phyloP scores from a whole-genome alignment of 257 asterid species.

The Solanum sitiens region DNA sequence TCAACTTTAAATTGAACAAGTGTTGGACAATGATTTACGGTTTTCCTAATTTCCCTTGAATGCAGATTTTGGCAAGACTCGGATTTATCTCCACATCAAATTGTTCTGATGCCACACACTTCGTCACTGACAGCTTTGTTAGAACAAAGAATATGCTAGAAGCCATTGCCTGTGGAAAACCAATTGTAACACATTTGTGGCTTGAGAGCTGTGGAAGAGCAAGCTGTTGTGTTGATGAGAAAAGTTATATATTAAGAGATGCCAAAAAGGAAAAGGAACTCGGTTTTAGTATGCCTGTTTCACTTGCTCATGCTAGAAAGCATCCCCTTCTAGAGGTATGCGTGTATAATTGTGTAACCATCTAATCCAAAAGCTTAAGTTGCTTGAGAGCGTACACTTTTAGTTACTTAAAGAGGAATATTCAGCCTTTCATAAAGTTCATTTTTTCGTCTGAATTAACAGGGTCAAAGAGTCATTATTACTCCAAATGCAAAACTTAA shows the following conservation, averaged over 20 bases:
- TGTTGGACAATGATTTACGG: neutral
- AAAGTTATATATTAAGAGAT: conserved; percentile 58
- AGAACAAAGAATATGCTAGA: conserved; percentile 77
- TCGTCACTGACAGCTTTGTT: conserved; percentile 53
- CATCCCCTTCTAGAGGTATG: conserved; percentile 60
- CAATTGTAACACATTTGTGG: conserved; percentile 70
- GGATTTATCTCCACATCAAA: conserved; percentile 47
- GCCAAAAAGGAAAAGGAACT: conserved; percentile 67
- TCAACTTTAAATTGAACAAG: neutral
- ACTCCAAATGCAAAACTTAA: conserved; percentile 61
- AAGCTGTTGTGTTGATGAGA: conserved; percentile 44
- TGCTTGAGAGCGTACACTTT: neutral
- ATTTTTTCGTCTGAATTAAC: conserved; percentile 10
- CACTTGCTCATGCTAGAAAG: conserved; percentile 51
- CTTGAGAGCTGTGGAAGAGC: conserved; percentile 70
- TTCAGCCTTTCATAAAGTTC: neutral
- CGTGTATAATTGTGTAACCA: neutral
- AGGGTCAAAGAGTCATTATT: conserved; percentile 50
- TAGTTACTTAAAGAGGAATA: neutral
- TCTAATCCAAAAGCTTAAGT: neutral
- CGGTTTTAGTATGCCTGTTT: conserved; percentile 51
- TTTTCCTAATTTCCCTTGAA: conserved; percentile 1
- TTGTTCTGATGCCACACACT: conserved; percentile 70
- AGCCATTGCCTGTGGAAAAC: conserved; percentile 68
- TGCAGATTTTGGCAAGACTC: conserved; percentile 44